Conservation (phyloP, 139 green algal genomes). For the Ostreobium quekettii region DNA sequence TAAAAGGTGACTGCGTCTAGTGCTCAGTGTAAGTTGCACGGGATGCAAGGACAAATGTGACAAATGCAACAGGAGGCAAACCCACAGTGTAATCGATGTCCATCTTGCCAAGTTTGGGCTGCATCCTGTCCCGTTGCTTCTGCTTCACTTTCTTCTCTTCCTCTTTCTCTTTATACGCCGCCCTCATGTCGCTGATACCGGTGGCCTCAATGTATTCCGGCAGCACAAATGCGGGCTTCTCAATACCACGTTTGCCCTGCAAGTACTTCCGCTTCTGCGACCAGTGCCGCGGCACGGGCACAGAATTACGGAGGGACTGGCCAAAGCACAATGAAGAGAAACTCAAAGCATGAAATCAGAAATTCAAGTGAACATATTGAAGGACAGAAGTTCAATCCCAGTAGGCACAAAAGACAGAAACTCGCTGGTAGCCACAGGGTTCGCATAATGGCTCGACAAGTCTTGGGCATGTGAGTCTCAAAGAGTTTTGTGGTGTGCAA, state of each 20-base stretch:
- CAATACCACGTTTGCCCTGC: conserved; percentile 94
- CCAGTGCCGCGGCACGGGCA: conserved; percentile 93
- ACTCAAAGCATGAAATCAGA: not conserved
- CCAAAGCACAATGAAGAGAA: not conserved
- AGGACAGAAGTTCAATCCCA: no score
- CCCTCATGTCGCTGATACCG: conserved; percentile 90
- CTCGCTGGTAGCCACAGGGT: no score
- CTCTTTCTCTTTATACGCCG: conserved; percentile 79
- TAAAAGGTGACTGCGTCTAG: no score
- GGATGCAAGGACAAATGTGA: not conserved
- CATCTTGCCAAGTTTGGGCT: conserved; percentile 90
- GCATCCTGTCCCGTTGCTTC: conserved; percentile 70
- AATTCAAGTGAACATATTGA: no score
- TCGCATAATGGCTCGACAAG: no score
- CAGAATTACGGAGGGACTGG: conserved; percentile 68
- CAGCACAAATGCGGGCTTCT: conserved; percentile 97
- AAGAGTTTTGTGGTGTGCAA: no score
- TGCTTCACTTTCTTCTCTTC: conserved; percentile 82
- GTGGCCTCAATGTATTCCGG: conserved; percentile 90
- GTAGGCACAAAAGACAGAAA: no score
- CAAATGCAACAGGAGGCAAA: not conserved
- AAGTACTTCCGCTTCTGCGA: conserved; percentile 94
- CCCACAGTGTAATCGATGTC: conserved; percentile 92
- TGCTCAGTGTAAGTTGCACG: no score
- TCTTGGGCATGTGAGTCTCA: no score